These are phyloP conservation scores for Claviceps digitariae DNA, from an alignment of 2,329 filamentous ascomycete genomes.

Conservation along the genomic window DNA sequence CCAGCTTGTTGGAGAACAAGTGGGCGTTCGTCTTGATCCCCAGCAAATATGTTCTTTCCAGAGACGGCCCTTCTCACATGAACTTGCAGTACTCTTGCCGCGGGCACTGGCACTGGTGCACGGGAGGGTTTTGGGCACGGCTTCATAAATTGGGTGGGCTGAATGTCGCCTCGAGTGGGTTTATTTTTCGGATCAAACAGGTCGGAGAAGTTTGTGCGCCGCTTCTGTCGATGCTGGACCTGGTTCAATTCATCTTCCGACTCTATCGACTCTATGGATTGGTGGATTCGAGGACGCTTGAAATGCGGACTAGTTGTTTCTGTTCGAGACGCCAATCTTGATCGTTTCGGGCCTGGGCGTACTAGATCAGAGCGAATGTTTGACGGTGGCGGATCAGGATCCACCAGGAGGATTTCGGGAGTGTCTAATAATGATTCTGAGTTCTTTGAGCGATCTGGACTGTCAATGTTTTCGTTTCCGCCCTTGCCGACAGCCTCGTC, in stretches of 20 bases:
- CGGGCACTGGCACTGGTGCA: not conserved
- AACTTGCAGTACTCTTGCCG: not conserved
- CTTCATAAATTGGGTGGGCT: constrained; percentile 10
- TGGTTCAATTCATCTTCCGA: constrained; percentile 19
- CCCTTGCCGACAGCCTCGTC: not conserved
- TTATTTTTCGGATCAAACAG: not conserved
- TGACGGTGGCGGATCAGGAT: constrained; percentile 8
- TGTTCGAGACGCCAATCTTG: not conserved
- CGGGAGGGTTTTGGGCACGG: not conserved
- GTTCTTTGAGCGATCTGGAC: not conserved
- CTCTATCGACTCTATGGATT: constrained; percentile 8
- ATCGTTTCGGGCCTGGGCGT: constrained; percentile 2
- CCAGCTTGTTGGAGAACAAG: constrained; percentile 3
- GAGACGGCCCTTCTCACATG: constrained; percentile 13
- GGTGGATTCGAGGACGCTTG: constrained; percentile 7
- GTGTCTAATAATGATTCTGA: not conserved
- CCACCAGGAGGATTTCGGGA: not conserved
- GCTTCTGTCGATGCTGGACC: constrained; percentile 5
- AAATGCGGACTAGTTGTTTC: constrained; percentile 6
- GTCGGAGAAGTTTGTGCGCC: constrained; percentile 8
- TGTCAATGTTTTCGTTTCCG: not conserved
- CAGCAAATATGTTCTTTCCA: constrained; percentile 8
- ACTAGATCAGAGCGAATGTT: constrained; percentile 13
- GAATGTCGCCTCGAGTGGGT: constrained; percentile 15
- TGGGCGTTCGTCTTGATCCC: not conserved